Evolutionary conservation across 495 filamentous ascomycete species (phyloP).

Genomic region (Aspergillus egyptiacus): DNA sequence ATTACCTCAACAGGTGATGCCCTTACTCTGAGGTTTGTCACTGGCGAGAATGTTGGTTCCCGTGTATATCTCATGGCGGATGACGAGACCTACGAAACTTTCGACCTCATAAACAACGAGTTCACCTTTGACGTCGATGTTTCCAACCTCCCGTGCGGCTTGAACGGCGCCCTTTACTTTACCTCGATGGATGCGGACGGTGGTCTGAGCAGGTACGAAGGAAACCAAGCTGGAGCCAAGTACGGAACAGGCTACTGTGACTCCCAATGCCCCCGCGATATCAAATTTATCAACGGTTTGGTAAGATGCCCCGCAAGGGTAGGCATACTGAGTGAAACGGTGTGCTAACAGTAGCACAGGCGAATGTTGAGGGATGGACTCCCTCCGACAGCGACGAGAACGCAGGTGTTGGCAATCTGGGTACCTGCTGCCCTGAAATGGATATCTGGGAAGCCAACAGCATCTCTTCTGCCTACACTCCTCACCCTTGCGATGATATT

Average conservation of each 20-base stretch:
- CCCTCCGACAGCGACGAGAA: conserved; percentile 50
- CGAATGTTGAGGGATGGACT: conserved; percentile 53
- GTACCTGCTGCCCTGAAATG: conserved; percentile 66
- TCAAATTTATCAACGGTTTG: conserved; percentile 60
- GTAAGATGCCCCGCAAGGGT: conserved; percentile 11
- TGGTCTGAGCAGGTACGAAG: conserved; percentile 40
- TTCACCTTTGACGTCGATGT: conserved; percentile 65
- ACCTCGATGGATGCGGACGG: conserved; percentile 57
- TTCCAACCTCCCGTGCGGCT: conserved; percentile 56
- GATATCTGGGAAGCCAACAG: conserved; percentile 67
- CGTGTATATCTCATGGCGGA: conserved; percentile 51
- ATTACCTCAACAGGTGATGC: conserved; percentile 43
- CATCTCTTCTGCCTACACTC: conserved; percentile 48
- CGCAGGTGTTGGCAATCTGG: conserved; percentile 50
- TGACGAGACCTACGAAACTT: conserved; percentile 50
- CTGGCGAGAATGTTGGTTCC: conserved; percentile 45
- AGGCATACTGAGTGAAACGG: background rate
- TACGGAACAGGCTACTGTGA: conserved; percentile 72
- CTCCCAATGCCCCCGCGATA: conserved; percentile 56
- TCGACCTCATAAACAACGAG: conserved; percentile 52
- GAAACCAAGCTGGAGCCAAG: conserved; percentile 59
- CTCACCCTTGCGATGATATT: conserved; percentile 54
- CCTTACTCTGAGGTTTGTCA: conserved; percentile 51
- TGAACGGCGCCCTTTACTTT: conserved; percentile 66
- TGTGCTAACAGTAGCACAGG: conserved; percentile 22